Percentiles rank a stretch among this genome's conserved stretches.
Evolutionary conservation across 2,329 filamentous ascomycete genomes (phyloP).

Genomic region (Colletotrichum sp.): DNA sequence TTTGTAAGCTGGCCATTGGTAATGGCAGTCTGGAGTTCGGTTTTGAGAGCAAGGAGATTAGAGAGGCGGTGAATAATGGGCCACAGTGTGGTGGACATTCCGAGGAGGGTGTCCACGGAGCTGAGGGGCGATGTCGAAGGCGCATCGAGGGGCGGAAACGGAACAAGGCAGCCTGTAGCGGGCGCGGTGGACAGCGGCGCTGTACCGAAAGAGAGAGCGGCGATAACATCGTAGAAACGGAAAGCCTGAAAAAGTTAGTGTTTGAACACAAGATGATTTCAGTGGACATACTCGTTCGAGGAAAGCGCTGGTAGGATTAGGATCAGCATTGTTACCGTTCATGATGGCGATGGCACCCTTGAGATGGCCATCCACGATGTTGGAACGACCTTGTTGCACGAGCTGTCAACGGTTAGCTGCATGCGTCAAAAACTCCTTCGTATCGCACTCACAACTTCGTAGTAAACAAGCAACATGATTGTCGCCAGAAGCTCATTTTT

Average conservation of each 20-base stretch:
- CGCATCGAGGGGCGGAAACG: constrained; percentile 52
- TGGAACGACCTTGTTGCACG: constrained; percentile 64
- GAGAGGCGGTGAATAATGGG: constrained; percentile 67
- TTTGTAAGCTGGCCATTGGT: constrained; percentile 46
- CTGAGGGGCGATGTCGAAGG: constrained; percentile 51
- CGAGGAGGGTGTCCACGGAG: constrained; percentile 64
- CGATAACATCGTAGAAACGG: constrained; percentile 69
- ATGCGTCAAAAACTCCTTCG: too few species aligned
- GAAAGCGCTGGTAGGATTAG: constrained; percentile 60
- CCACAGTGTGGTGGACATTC: constrained; percentile 67
- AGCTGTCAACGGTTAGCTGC: constrained; percentile 46
- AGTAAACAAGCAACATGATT: constrained; percentile 67
- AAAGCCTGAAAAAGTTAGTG: constrained; percentile 55
- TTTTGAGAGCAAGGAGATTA: constrained; percentile 57
- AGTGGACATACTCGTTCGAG: constrained; percentile 57
- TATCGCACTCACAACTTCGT: constrained; percentile 61
- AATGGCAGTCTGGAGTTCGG: constrained; percentile 52
- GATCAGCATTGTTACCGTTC: constrained; percentile 48
- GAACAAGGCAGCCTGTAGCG: constrained; percentile 49
- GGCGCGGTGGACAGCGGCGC: constrained; percentile 59
- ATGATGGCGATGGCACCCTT: constrained; percentile 68
- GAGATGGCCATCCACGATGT: constrained; percentile 65
- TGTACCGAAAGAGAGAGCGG: constrained; percentile 65
- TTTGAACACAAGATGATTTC: background rate
- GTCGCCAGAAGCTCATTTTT: constrained; percentile 64